Evolutionary conservation across 2,329 filamentous ascomycete genomes (phyloP).

Genomic region (Colletotrichum sp.): DNA sequence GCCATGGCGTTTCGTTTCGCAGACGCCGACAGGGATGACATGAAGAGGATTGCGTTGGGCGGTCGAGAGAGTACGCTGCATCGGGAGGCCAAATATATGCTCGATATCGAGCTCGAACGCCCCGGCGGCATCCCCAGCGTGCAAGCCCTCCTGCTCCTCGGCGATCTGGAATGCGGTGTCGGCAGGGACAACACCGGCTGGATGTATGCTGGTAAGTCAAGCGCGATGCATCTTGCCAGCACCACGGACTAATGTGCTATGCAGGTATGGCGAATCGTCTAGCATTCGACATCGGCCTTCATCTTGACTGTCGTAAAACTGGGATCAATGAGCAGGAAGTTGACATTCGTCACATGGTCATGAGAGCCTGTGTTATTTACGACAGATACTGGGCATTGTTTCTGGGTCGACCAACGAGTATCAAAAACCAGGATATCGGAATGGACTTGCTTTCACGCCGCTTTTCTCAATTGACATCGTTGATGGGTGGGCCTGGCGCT

Average conservation of each 20-base stretch:
- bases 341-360: slow-evolving; percentile 54
- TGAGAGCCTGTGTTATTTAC: slow-evolving; percentile 57
- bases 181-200: slow-evolving; percentile 59
- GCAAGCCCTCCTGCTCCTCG: slow-evolving; percentile 55
- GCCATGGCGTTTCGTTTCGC: slow-evolving; percentile 58
- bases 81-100: slow-evolving; percentile 58
- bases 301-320: slow-evolving; percentile 47
- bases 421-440: slow-evolving; percentile 57
- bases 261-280: slow-evolving; percentile 48
- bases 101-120: slow-evolving; percentile 57
- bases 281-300: slow-evolving; percentile 53
- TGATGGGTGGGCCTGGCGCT: slow-evolving; percentile 35
- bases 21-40: slow-evolving; percentile 52
- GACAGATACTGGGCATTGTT: slow-evolving; percentile 63
- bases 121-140: slow-evolving; percentile 58
- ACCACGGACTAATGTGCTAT: slow-evolving; percentile 2
- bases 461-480: slow-evolving; percentile 46
- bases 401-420: slow-evolving; percentile 56
- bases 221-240: slow-evolving; percentile 25
- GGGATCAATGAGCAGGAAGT: slow-evolving; percentile 51
- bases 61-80: slow-evolving; percentile 57
- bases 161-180: slow-evolving; percentile 58
- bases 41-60: slow-evolving; percentile 49
- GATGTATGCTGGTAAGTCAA: slow-evolving; percentile 55
- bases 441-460: slow-evolving; percentile 51